Evolutionary conservation across 495 filamentous ascomycete genomes (phyloP).

Genomic region (Darksidea phi): DNA sequence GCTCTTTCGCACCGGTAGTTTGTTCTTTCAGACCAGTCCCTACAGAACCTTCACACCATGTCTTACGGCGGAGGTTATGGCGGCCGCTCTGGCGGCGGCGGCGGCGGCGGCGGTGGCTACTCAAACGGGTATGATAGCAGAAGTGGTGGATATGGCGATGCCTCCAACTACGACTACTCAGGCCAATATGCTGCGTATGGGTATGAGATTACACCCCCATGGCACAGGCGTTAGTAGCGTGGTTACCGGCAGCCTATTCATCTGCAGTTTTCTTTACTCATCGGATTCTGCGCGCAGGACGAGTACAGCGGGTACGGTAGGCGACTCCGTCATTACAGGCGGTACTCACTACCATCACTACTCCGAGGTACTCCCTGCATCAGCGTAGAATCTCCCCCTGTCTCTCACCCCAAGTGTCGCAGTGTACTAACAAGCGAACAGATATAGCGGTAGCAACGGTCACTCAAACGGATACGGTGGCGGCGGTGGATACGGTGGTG

Average conservation of each 20-base stretch:
- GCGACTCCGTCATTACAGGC: neutral
- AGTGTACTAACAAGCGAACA: slow-evolving; percentile 51
- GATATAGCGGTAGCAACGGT: slow-evolving; percentile 28
- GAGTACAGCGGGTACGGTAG: slow-evolving; percentile 11
- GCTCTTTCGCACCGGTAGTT: neutral
- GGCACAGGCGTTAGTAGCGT: slow-evolving; percentile 23
- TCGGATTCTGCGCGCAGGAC: slow-evolving; percentile 22
- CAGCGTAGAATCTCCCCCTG: slow-evolving; percentile 28
- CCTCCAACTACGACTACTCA: slow-evolving; percentile 28
- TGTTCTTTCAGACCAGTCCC: slow-evolving; percentile 31
- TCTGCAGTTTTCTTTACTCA: slow-evolving; percentile 26
- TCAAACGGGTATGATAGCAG: slow-evolving; percentile 36
- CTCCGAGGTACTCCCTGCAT: slow-evolving; percentile 10
- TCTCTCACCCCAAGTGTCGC: neutral
- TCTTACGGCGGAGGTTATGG: slow-evolving; percentile 73
- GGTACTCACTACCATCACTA: too few relatives aligned
- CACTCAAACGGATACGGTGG: slow-evolving; percentile 51
- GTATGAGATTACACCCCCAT: slow-evolving; percentile 28
- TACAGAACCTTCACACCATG: slow-evolving; percentile 48
- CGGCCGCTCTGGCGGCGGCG: slow-evolving; percentile 40
- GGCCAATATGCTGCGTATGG: slow-evolving; percentile 31
- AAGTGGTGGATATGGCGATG: slow-evolving; percentile 22
- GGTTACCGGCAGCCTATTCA: slow-evolving; percentile 23
- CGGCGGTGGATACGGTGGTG: slow-evolving; percentile 40
- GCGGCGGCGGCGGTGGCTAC: slow-evolving; percentile 35